These are phyloP conservation scores for Anisodus tanguticus DNA, from an alignment of 257 asterid genomes.

Conservation along the genomic window DNA sequence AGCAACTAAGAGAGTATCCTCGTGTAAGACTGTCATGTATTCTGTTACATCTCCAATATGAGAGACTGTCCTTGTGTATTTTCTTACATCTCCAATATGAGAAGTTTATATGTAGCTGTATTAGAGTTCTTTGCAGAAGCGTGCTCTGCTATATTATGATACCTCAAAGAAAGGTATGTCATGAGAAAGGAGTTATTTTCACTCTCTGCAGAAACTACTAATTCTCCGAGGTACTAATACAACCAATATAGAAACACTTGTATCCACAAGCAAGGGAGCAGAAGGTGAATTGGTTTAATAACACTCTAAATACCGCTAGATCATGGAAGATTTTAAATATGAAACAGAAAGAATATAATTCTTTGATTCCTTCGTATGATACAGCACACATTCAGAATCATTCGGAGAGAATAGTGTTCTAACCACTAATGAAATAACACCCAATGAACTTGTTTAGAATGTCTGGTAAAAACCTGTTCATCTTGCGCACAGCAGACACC, in stretches of 20 bases:
- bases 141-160: background rate
- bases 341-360: slow-evolving; percentile 4
- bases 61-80: slow-evolving; percentile 8
- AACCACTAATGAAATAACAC: background rate
- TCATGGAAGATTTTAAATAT: slow-evolving; percentile 14
- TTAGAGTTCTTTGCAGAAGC: slow-evolving; percentile 1
- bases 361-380: background rate
- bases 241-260: slow-evolving; percentile 17
- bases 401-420: background rate
- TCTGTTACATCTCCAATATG: slow-evolving; percentile 1
- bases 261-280: background rate
- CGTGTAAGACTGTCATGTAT: background rate
- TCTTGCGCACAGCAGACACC: background rate
- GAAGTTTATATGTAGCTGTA: background rate
- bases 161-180: slow-evolving; percentile 8
- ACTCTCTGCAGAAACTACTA: background rate
- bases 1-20: background rate
- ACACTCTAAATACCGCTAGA: background rate
- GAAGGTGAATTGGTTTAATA: background rate
- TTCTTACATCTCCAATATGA: background rate
- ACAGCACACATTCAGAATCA: background rate
- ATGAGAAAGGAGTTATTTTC: background rate
- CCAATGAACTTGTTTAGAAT: background rate
- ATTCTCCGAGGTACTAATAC: background rate
- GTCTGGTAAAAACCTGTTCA: background rate